These are phyloP conservation scores for Agroathelia rolfsii DNA, from an alignment of 1,284 basidiomycete species.

Conservation along the genomic window DNA sequence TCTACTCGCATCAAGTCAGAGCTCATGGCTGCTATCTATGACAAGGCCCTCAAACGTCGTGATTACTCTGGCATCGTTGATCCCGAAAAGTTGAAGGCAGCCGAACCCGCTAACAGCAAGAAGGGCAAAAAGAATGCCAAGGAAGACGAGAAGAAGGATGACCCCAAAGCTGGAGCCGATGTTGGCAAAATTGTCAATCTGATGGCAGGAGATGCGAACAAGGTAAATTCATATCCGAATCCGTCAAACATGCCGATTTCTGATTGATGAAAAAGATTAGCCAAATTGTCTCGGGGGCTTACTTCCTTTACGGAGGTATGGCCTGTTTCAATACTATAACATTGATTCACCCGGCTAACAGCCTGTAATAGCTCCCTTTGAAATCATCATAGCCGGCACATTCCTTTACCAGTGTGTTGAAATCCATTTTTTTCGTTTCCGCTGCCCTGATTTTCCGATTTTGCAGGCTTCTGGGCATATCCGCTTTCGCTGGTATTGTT, in stretches of 20 bases:
- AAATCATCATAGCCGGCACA: constrained; percentile 64
- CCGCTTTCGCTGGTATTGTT: constrained; percentile 80
- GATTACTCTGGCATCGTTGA: constrained; percentile 75
- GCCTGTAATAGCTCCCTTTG: constrained; percentile 52
- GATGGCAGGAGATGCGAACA: constrained; percentile 63
- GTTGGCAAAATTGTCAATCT: constrained; percentile 73
- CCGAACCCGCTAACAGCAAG: constrained; percentile 17
- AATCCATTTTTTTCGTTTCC: neutral
- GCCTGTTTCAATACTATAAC: neutral
- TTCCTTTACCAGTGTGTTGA: constrained; percentile 71
- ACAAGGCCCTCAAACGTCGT: constrained; percentile 80
- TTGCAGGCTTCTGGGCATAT: constrained; percentile 66
- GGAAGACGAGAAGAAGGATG: constrained; percentile 36
- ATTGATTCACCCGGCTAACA: neutral
- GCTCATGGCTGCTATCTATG: constrained; percentile 79
- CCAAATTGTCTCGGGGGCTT: constrained; percentile 39
- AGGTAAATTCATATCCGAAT: constrained; percentile 21
- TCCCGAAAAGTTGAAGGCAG: constrained; percentile 30
- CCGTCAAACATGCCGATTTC: neutral
- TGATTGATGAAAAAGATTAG: constrained; percentile 28
- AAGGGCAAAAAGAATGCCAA: constrained; percentile 21
- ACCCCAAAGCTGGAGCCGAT: constrained; percentile 59
- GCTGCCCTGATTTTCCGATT: neutral
- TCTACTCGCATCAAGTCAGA: constrained; percentile 59
- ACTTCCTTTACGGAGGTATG: constrained; percentile 56